Evolutionary conservation across 805 yeast genomes (phyloP).

Genomic region (Teunomyces cretensis): DNA sequence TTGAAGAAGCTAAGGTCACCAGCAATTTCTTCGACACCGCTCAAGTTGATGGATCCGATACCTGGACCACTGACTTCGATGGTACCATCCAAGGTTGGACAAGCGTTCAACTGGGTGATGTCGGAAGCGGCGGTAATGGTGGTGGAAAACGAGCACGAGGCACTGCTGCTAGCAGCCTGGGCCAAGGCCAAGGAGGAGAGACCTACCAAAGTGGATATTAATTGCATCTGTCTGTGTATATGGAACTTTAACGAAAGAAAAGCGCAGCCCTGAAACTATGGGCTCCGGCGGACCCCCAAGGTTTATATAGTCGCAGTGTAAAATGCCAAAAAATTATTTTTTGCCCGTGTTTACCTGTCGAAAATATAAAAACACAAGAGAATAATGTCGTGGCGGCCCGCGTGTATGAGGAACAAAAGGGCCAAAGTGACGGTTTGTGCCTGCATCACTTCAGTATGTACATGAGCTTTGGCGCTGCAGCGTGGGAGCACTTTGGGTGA

Average conservation of each 20-base stretch:
- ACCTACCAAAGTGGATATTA: conserved; percentile 5
- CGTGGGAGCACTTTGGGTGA: not conserved
- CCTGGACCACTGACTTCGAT: conserved; percentile 34
- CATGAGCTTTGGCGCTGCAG: not conserved
- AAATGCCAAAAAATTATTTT: not conserved
- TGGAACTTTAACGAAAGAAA: conserved; percentile 3
- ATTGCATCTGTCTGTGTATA: conserved; percentile 6
- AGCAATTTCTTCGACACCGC: conserved; percentile 16
- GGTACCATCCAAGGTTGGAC: conserved; percentile 43
- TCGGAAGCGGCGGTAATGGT: conserved; percentile 42
- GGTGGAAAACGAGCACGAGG: conserved; percentile 39
- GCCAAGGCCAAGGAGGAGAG: conserved; percentile 9
- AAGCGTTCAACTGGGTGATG: conserved; percentile 30
- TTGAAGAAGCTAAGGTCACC: conserved; percentile 36
- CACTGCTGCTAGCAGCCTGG: conserved; percentile 12
- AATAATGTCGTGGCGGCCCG: too few species aligned
- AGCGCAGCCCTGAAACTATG: conserved; percentile 2
- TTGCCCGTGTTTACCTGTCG: not conserved
- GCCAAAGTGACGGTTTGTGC: not conserved
- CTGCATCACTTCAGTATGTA: not conserved
- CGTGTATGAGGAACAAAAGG: too few species aligned
- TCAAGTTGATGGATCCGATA: conserved; percentile 20
- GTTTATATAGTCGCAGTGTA: conserved; percentile 1
- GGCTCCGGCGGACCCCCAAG: not conserved
- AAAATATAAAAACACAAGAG: not conserved